Evolutionary conservation across 331 rosid species (phyloP).

Genomic region (Quercus phellos): DNA sequence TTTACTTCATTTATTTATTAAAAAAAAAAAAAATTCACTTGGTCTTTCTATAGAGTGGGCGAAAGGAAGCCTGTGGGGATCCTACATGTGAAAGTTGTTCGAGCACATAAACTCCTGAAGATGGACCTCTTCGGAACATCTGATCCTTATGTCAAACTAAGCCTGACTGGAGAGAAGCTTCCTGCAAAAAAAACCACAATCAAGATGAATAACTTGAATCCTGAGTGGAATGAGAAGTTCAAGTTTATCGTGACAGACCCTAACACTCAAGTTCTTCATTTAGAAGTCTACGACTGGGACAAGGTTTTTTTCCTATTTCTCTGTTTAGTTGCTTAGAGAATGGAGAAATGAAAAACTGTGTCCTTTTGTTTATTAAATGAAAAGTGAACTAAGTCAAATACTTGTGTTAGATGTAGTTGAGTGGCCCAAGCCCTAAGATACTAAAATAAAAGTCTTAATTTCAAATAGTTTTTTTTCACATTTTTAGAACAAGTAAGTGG

Average conservation of each 20-base stretch:
- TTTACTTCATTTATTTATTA: no score
- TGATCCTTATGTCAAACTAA: constrained; percentile 92
- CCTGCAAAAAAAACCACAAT: constrained; percentile 77
- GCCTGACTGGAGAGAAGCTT: constrained; percentile 62
- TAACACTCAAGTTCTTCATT: constrained; percentile 68
- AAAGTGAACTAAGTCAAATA: no score
- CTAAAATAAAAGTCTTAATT: neutral
- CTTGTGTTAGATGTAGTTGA: no score
- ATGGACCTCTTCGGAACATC: constrained; percentile 86
- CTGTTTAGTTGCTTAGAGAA: constrained; percentile 12
- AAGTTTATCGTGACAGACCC: constrained; percentile 88
- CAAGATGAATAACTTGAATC: constrained; percentile 82
- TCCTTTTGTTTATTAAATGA: neutral
- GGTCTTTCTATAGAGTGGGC: constrained; percentile 37
- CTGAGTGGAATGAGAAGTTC: constrained; percentile 92
- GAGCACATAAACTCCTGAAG: constrained; percentile 82
- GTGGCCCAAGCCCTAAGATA: neutral
- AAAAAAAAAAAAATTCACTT: neutral
- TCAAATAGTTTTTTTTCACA: neutral
- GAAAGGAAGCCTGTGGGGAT: constrained; percentile 87
- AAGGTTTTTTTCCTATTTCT: constrained; percentile 47
- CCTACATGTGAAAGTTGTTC: constrained; percentile 79
- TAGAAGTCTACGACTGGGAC: constrained; percentile 96
- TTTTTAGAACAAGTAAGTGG: neutral
- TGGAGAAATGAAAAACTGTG: neutral